Percentiles rank a stretch among this genome's conserved stretches.
phyloP scores from a whole-genome alignment of 768 basidiomycete species.

The Gymnopilus junonius region DNA sequence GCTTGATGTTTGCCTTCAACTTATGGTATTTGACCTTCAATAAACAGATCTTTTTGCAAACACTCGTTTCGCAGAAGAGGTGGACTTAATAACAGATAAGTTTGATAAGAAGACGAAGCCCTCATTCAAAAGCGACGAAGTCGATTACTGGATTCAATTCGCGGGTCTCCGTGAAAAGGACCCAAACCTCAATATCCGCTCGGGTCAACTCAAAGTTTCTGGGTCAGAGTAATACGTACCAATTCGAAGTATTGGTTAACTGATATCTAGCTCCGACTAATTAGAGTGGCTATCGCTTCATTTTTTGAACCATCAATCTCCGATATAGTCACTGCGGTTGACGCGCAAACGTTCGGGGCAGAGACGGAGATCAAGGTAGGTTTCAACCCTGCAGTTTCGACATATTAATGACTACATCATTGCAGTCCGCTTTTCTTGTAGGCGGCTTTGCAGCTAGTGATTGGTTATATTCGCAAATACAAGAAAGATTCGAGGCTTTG shows the following conservation, averaged over 20 bases:
- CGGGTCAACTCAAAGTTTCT: conserved; percentile 43
- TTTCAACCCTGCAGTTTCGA: background rate
- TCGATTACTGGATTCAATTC: conserved; percentile 45
- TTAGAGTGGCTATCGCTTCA: conserved; percentile 34
- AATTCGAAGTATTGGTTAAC: background rate
- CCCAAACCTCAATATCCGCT: conserved; percentile 36
- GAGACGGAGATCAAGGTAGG: conserved; percentile 33
- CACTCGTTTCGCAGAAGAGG: conserved; percentile 41
- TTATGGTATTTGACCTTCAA: background rate
- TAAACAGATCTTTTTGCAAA: conserved; percentile 36
- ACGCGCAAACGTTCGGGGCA: conserved; percentile 32
- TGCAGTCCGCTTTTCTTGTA: conserved; percentile 48
- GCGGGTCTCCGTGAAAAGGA: conserved; percentile 43
- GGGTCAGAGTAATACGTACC: conserved; percentile 21
- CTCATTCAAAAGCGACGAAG: conserved; percentile 36
- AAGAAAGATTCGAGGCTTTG: conserved; percentile 34
- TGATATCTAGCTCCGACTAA: background rate
- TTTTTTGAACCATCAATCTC: conserved; percentile 49
- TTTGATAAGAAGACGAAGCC: conserved; percentile 50
- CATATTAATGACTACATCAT: background rate
- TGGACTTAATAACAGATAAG: conserved; percentile 36
- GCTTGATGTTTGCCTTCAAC: background rate
- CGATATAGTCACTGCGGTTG: conserved; percentile 40
- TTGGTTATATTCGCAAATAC: conserved; percentile 48
- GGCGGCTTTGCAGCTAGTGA: conserved; percentile 58